Base-by-base conservation (phyloP, 495 filamentous ascomycete species). In the Aspergillus nanangensis region DNA sequence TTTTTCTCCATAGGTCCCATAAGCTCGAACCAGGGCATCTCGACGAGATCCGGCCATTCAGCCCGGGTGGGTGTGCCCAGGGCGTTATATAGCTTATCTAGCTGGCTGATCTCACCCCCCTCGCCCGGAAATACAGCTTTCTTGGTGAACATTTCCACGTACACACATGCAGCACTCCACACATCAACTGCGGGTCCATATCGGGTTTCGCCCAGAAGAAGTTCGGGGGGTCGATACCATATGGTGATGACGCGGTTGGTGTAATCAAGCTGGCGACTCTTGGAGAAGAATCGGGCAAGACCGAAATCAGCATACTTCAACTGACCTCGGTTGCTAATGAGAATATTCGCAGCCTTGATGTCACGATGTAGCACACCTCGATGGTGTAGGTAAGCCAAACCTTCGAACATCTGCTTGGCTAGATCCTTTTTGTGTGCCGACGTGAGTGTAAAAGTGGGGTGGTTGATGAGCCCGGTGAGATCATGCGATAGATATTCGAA, bases 401-500 rank as follows among this genome's bases (percentile, higher is more conserved):
- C 93, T 63, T 93, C 86, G 56, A 99, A 97, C 43, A 99, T 81
- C 56, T 99, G 94, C 57, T 84, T 84, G 2, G 90, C 88, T 13
- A 99, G 78, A 61, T 97, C 83, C 63, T 99, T 99, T 63, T 95
- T 96, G 53, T 96, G 90, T 0, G 84, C 77, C 8, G 82, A 72
- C 10, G 92, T 87, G 11, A 99, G 80, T 37, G 85, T 84, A 63
- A 94, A 97, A 5, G 84, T 87, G 3, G 94, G 94, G 59, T 99
- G 94, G 55, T 97, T 97, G 48, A 98, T 83, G 13, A 89, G 67
- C 15, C 85, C 85, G 1, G 87, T 92, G 24, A 92, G 71, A 62
- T 99, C 94, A 60, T 99, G 94, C 14, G 92, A 92, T 21, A 96
- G 80, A 60, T 99, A 99, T 60, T 99, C 94, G 51, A 99, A 99